Evolutionary conservation across 192 early-diverging fungal genomes (phyloP).

Genomic region (Lunasporangiospora selenospora): DNA sequence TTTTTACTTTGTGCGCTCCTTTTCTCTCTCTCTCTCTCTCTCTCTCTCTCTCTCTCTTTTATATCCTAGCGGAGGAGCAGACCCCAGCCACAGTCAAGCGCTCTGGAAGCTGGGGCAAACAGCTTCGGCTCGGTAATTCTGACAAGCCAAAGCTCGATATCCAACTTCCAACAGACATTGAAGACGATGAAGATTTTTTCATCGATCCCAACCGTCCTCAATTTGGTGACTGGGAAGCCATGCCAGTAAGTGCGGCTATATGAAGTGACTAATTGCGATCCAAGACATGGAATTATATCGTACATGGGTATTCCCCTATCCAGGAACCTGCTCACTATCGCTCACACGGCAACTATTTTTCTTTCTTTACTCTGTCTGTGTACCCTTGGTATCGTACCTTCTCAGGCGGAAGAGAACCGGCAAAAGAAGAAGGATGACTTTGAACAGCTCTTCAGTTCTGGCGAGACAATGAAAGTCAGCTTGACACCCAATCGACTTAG

Average conservation of each 20-base stretch:
- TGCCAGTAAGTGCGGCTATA: constrained; percentile 42
- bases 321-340: too few relatives aligned
- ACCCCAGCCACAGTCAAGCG: constrained; percentile 45
- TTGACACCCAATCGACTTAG: constrained; percentile 62
- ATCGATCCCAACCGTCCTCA: constrained; percentile 44
- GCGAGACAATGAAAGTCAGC: constrained; percentile 61
- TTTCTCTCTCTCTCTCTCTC: too few relatives aligned
- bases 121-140: constrained; percentile 37
- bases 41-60: too few relatives aligned
- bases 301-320: too few relatives aligned
- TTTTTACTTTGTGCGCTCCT: too few relatives aligned
- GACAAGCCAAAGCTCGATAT: constrained; percentile 46
- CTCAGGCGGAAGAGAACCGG: constrained; percentile 45
- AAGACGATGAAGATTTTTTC: constrained; percentile 25
- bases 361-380: neutral
- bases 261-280: too few relatives aligned
- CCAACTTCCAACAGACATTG: constrained; percentile 28
- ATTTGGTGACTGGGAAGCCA: constrained; percentile 43
- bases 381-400: neutral
- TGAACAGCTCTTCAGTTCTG: constrained; percentile 57
- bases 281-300: too few relatives aligned
- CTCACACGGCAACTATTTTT: too few relatives aligned
- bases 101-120: constrained; percentile 49
- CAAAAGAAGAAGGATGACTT: constrained; percentile 57
- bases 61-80: constrained; percentile 23